phyloP scores from a whole-genome alignment of 768 basidiomycete genomes.

The Lanmaoa pseudosensibilis region DNA sequence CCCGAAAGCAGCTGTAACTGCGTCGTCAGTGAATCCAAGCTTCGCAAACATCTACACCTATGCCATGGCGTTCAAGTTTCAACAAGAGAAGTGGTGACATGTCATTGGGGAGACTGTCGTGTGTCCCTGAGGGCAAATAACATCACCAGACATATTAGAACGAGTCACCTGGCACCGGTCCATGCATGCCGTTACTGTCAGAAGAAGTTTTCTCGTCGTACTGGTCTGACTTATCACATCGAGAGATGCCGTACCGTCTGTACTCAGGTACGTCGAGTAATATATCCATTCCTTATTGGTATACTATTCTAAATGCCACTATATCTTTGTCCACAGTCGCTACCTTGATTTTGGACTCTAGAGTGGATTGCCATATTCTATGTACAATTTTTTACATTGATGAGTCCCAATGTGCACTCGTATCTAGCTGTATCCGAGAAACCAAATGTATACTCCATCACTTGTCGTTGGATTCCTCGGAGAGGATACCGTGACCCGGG shows the following conservation, averaged over 20 bases:
- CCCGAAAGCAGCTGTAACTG: neutral
- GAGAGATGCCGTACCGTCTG: too few relatives aligned
- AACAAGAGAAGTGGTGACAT: neutral
- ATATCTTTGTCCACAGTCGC: too few relatives aligned
- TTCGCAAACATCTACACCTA: neutral
- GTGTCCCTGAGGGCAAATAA: rapidly evolving
- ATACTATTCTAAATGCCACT: neutral
- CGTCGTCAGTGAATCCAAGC: neutral
- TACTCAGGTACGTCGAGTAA: neutral
- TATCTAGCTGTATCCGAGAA: too few relatives aligned
- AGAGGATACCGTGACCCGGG: too few relatives aligned
- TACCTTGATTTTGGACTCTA: too few relatives aligned
- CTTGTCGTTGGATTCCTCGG: too few relatives aligned
- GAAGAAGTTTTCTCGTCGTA: neutral
- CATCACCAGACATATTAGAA: neutral
- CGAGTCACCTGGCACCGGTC: neutral
- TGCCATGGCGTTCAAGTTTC: neutral
- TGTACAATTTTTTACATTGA: too few relatives aligned
- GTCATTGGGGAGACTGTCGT: neutral
- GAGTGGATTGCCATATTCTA: too few relatives aligned
- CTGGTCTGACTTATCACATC: neutral
- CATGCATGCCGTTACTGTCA: neutral
- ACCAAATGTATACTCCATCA: too few relatives aligned
- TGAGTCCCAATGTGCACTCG: too few relatives aligned
- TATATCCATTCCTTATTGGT: neutral